Evolutionary conservation across 1,284 basidiomycete species (phyloP).

Genomic region (Grifola frondosa): DNA sequence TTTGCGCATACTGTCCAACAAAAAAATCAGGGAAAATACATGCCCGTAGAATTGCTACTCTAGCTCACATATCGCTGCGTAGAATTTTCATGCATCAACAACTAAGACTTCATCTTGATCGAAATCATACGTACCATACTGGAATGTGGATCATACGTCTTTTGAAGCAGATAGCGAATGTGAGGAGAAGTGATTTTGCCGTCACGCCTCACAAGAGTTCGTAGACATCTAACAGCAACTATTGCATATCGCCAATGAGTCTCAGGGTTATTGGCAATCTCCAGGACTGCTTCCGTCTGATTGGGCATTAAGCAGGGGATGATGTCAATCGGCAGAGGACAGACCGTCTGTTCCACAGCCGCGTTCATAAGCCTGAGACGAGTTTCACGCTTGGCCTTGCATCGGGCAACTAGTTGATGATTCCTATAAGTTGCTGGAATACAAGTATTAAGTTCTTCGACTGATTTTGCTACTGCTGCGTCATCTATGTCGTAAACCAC

Average conservation of each 20-base stretch:
- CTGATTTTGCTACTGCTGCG: conserved; percentile 38
- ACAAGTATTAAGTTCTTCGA: conserved; percentile 37
- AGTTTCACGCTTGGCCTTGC: conserved; percentile 44
- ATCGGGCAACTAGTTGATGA: conserved; percentile 40
- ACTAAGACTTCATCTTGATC: conserved; percentile 5
- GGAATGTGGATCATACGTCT: conserved; percentile 59
- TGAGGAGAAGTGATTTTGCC: conserved; percentile 54
- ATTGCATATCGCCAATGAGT: conserved; percentile 88
- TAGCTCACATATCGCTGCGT: conserved; percentile 59
- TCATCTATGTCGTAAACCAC: conserved; percentile 54
- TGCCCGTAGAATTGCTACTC: neutral
- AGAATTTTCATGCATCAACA: conserved; percentile 7
- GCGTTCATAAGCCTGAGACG: conserved; percentile 44
- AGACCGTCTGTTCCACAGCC: conserved; percentile 43
- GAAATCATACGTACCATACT: conserved; percentile 49
- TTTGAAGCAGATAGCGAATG: conserved; percentile 56
- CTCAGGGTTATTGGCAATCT: conserved; percentile 52
- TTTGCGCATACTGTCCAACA: conserved; percentile 58
- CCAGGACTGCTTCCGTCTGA: conserved; percentile 37
- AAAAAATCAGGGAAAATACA: neutral
- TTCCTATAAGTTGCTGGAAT: conserved; percentile 37
- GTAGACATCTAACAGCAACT: conserved; percentile 70
- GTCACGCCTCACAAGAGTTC: conserved; percentile 77
- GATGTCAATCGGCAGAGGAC: conserved; percentile 16
- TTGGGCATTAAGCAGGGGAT: neutral